Evolutionary conservation across 768 basidiomycete genomes (phyloP).

Genomic region (Psilocybe azurescens): DNA sequence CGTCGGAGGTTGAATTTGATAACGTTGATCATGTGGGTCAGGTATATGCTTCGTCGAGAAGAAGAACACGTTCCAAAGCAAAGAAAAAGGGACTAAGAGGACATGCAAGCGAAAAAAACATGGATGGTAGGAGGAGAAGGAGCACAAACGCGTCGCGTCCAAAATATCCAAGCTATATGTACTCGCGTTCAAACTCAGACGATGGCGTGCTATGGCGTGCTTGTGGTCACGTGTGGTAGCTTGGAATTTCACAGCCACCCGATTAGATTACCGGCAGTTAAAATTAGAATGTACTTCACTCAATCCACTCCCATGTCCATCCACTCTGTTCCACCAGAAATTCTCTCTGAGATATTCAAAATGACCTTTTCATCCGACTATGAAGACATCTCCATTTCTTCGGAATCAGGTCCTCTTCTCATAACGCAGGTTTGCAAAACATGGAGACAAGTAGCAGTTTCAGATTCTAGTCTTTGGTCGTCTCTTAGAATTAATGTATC

Average conservation of each 20-base stretch:
- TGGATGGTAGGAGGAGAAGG: slow-evolving; percentile 12
- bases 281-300: background rate
- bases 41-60: background rate
- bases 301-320: slow-evolving; percentile 16
- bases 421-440: slow-evolving; percentile 16
- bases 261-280: slow-evolving; percentile 4
- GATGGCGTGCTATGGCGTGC: slow-evolving; percentile 51
- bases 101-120: slow-evolving; percentile 8
- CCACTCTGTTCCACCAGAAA: slow-evolving; percentile 15
- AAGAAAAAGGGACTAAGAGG: background rate
- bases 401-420: slow-evolving; percentile 15
- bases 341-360: slow-evolving; percentile 19
- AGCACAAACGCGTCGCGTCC: slow-evolving; percentile 19
- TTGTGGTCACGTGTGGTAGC: slow-evolving; percentile 26
- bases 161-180: slow-evolving; percentile 28
- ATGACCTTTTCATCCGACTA: background rate
- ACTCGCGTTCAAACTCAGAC: slow-evolving; percentile 44
- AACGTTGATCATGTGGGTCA: slow-evolving; percentile 3
- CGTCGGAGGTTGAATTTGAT: slow-evolving; percentile 32
- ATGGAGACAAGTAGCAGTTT: slow-evolving; percentile 19
- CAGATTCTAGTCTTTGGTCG: slow-evolving; percentile 20
- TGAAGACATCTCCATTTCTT: slow-evolving; percentile 11
- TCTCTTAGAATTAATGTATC: slow-evolving; percentile 8
- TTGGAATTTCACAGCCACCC: slow-evolving; percentile 4
- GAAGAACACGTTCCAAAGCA: slow-evolving; percentile 11